Base-by-base conservation (phyloP, 352 stramenopile genomes). In the Phytopythium mirpurense region DNA sequence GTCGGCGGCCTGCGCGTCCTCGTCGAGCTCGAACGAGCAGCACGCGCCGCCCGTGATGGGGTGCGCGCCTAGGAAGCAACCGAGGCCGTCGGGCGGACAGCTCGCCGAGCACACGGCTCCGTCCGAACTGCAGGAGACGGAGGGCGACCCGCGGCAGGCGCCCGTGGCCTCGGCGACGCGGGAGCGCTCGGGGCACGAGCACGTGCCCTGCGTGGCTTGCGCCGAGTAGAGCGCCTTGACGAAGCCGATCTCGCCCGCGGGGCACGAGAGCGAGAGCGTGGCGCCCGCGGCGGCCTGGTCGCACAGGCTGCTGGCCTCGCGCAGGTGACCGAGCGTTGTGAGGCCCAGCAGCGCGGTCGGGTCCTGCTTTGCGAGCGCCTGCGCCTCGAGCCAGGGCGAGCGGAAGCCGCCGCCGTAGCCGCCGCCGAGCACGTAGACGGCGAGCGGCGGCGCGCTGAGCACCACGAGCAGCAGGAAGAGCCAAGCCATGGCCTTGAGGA, bases 401-500 rank as follows among this genome's bases (percentile, higher is more conserved):
- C 34, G 29, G 32, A 51, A 51, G 15, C 60, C 54, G 11, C 81
- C 59, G 12, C 73, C 85, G 54, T 66, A 62, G 16, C 67, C 74
- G n/a, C 83, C 83, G 19, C 73, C 75, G 23, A 86, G 59, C 49
- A 87, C 77, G 59, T 83, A 93, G 19, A 90, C 72, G 16, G 71
- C 51, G 37, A 93, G 57, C 27, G 68, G 51, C 16, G 83, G 83
- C 35, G 68, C 58, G 54, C 74, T 90, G 27, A 93, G 63, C 21
- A 86, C 51, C 18, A 83, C 63, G 34, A 93, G 77, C 29, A 93
- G 47, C 54, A 93, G 68, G 57, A 93, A 93, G 9, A 93, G 67
- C 80, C 83, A 93, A 18, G 72, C 62, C 59, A 93, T 85, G 54
- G 87, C 83, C 55, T 93, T 93, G 59, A 93, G 74, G 73, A 87